These are phyloP conservation scores for Fusarium robinianum DNA, from an alignment of 2,329 filamentous ascomycete species.

Conservation along the genomic window DNA sequence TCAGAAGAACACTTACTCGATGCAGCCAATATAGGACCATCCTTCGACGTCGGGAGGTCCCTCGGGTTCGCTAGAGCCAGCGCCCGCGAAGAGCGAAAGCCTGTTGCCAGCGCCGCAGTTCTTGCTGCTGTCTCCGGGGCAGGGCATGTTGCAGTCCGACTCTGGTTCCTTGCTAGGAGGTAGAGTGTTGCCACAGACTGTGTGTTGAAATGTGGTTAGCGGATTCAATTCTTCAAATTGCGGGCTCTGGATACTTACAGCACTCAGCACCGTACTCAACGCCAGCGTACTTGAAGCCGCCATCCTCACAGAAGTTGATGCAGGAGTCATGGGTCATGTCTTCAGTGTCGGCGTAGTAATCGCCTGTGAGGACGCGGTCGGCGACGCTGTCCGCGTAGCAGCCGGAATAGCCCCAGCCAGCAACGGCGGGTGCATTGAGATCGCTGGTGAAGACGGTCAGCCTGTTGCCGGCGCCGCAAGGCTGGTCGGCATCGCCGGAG, in stretches of 20 bases:
- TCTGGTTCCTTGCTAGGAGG: conserved; percentile 44
- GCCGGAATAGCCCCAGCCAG: conserved; percentile 7
- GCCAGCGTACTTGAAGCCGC: too few relatives aligned
- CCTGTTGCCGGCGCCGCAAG: conserved; percentile 54
- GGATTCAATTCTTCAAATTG: neutral
- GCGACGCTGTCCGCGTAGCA: too few relatives aligned
- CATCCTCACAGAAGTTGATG: too few relatives aligned
- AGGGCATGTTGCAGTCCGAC: conserved; percentile 51
- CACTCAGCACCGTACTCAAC: too few relatives aligned
- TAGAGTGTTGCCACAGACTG: conserved; percentile 45
- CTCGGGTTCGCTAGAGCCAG: too few relatives aligned
- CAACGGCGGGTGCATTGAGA: conserved; percentile 1
- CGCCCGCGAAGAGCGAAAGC: conserved; percentile 43
- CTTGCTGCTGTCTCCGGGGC: conserved; percentile 53
- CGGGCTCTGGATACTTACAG: conserved; percentile 41
- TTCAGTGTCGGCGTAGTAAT: too few relatives aligned
- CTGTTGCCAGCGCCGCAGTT: conserved; percentile 55
- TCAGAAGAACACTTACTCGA: conserved; percentile 2
- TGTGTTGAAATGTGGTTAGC: neutral
- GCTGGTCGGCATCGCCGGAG: conserved; percentile 52
- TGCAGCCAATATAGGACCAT: conserved; percentile 11
- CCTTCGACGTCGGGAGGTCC: conserved; percentile 7
- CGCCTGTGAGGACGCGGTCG: too few relatives aligned
- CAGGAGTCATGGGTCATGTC: too few relatives aligned
- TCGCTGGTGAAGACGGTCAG: conserved; percentile 43